Percentiles rank a stretch among this genome's conserved stretches.
These are phyloP conservation scores for Ajuga chamaepitys DNA, from an alignment of 257 asterid species.

Conservation along the genomic window DNA sequence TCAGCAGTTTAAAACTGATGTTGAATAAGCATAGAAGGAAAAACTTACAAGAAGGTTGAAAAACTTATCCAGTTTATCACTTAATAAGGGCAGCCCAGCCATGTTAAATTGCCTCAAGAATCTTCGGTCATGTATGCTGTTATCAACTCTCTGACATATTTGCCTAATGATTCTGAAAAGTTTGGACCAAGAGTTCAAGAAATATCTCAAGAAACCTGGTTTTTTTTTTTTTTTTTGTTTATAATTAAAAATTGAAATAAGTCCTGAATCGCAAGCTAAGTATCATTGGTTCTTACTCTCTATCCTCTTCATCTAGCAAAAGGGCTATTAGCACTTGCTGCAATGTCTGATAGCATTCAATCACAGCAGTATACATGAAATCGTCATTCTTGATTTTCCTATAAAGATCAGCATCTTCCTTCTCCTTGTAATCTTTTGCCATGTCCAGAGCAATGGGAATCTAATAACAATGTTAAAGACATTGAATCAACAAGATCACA, in stretches of 20 bases:
- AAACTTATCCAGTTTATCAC: constrained; percentile 74
- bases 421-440: constrained; percentile 86
- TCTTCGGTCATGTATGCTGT: constrained; percentile 38
- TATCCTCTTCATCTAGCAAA: constrained; percentile 53
- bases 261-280: constrained; percentile 11
- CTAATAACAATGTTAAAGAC: constrained; percentile 30
- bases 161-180: constrained; percentile 51
- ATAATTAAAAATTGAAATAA: not conserved
- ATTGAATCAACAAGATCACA: constrained; percentile 19
- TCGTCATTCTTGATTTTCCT: constrained; percentile 75
- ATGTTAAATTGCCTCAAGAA: constrained; percentile 62
- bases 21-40: not conserved
- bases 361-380: constrained; percentile 78
- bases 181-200: constrained; percentile 14
- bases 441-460: constrained; percentile 97
- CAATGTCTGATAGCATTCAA: constrained; percentile 88
- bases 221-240: too few species aligned
- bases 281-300: constrained; percentile 44
- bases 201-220: constrained; percentile 1
- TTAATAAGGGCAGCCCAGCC: constrained; percentile 71
- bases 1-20: constrained; percentile 1
- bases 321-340: constrained; percentile 49
- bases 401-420: constrained; percentile 78
- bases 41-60: constrained; percentile 58
- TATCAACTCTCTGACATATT: constrained; percentile 49